Evolutionary conservation across 495 filamentous ascomycete species (phyloP), one percentile per base, ranked within the genome.

Genomic region (Platismatia glauca): DNA sequence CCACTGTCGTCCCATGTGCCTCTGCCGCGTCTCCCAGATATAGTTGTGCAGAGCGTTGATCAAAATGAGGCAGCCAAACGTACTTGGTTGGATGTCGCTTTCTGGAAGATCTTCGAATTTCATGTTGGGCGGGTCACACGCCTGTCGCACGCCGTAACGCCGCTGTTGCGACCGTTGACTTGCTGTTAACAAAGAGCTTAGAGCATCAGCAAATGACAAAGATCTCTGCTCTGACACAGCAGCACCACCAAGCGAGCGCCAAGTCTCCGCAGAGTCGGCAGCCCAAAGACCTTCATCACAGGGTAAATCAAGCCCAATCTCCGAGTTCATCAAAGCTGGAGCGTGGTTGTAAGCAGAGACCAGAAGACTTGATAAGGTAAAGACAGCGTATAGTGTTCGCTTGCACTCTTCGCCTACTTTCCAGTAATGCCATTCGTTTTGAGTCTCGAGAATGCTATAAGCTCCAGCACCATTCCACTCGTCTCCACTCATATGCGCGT

Each of bases 31-130:
- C 75, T 97, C 93, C 94, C 94, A 97, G 52, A 97, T 96, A 73
- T 97, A 97, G 65, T 96, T 96, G 74, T 98, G 94, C 33, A 98
- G 77, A 2, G 94, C 93, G 72, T 96, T 95, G 71, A 98, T 97
- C 58, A 98, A 78, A 15, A 96, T 82, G 20, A 97, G 77, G 74
- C 94, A 97, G 27, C 94, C 94, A 69, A 96, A 96, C 8, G 92
- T 94, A 73, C 94, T 97, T 4, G 92, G 91, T 64, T 85, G 86
- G 60, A 95, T 76, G 56, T 91, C 83, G 60, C 80, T 84, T 68
- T 81, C 81, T 27, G 82, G 76, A 3, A 84, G 70, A 43, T 83
- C 79, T 55, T 77, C 74, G 22, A 74, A 41, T 55, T 78, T 74
- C 35, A 71, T 59, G 7, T 71, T 70, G 16, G 76, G 73, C 44